Evolutionary conservation across 225 moss, liverwort and hornwort genomes (phyloP), one percentile per base, ranked within the genome.

Genomic region (Anthoceros angustus): DNA sequence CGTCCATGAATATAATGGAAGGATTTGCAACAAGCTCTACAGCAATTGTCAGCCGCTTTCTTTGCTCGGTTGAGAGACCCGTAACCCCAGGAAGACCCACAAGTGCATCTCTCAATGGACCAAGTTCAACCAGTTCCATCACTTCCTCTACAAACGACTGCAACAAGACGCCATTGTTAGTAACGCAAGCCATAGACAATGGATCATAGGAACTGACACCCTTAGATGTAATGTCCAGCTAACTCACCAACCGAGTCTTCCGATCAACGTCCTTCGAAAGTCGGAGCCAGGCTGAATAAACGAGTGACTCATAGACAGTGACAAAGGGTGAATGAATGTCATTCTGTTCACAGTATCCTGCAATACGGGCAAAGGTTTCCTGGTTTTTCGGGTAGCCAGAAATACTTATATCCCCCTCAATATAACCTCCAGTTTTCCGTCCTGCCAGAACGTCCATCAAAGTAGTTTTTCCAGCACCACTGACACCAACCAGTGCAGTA

Each of bases 401-500:
- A 61, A 93, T 86, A 69, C 76, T 81, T 26, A 93, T 87, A 65
- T 79, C 87, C 38, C 93, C 93, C 73, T 93, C 93, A 66, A 82
- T 79, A 66, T 90, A 90, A 65, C 90, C 93, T 67, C 90, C 90
- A 65, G 87, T 90, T 75, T 93, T 90, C 64, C 93, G 80, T 42
- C 93, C 90, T 55, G 90, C 90, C 67, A 93, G 79, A 14, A 93
- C 93, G 83, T 93, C 93, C 93, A 93, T 93, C 15, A 93, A 81
- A 25, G 82, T 82, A 6, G 79, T 79, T 50, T 93, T 93, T 39
- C 93, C 93, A 65, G 93, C 93, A 43, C 93, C 93, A 73, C 90
- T 90, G 39, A 90, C 90, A 46, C 93, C 93, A 72, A 90, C 90
- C 65, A 93, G 70, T 15, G 93, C 93, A 43, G 93, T 93, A 21